Evolutionary conservation across 345 rosid genomes (phyloP).

Genomic region (Gossypioides kirkii): DNA sequence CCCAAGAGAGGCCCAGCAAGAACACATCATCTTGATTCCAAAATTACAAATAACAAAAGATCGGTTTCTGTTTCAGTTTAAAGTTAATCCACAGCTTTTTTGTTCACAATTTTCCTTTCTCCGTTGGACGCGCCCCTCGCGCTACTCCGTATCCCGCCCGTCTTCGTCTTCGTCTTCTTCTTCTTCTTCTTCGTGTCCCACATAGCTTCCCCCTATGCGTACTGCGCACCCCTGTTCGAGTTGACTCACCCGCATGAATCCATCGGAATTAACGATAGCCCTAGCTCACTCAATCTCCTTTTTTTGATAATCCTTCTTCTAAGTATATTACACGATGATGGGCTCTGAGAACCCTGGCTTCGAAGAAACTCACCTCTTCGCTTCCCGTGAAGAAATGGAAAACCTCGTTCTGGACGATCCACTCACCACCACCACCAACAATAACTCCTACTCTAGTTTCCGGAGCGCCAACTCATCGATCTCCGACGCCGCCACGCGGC

Average conservation of each 20-base stretch:
- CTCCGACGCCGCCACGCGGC: constrained; percentile 35
- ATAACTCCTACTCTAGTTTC: constrained; percentile 37
- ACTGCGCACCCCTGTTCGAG: constrained; percentile 9
- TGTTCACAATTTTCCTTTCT: not conserved
- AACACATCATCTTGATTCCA: not conserved
- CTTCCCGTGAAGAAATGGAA: constrained; percentile 70
- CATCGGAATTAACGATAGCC: constrained; percentile 18
- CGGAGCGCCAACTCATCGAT: constrained; percentile 65
- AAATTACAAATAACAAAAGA: not conserved
- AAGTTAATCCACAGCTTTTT: not conserved
- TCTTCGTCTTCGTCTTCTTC: constrained; percentile 14
- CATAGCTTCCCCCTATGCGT: not conserved
- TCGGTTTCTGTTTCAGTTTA: not conserved
- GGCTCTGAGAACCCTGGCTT: constrained; percentile 66
- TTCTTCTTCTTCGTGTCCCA: constrained; percentile 9
- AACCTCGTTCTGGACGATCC: constrained; percentile 54
- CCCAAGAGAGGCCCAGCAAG: not conserved
- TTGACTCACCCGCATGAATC: constrained; percentile 17
- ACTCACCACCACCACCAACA: constrained; percentile 15
- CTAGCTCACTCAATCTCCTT: constrained; percentile 26
- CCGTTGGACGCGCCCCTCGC: constrained; percentile 23
- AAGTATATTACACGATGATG: constrained; percentile 47
- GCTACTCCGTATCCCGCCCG: constrained; percentile 21
- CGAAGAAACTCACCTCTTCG: constrained; percentile 47
- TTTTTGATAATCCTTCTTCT: no score